Percentiles rank a stretch among this genome's conserved stretches.
These are phyloP conservation scores for Globisporangium irregulare DNA, from an alignment of 352 stramenopile species.

Conservation along the genomic window DNA sequence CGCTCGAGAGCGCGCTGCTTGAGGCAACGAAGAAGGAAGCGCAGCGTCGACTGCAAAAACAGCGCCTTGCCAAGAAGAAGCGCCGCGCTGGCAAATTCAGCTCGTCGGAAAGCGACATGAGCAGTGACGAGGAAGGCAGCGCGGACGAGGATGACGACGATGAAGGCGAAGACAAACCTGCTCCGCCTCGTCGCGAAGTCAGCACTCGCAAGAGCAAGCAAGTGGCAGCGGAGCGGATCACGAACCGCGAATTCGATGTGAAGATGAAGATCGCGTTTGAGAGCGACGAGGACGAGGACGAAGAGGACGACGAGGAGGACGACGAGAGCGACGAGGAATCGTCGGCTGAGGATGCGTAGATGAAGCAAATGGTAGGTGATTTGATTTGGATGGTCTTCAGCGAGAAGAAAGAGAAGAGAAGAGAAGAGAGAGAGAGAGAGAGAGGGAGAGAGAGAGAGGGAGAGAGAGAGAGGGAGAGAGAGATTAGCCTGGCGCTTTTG, in stretches of 20 bases:
- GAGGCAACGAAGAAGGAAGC: constrained; percentile 28
- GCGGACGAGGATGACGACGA: constrained; percentile 15
- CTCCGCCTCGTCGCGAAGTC: constrained; percentile 28
- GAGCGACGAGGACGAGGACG: constrained; percentile 33
- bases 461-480: not conserved
- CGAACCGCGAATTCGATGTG: constrained; percentile 48
- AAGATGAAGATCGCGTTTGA: constrained; percentile 56
- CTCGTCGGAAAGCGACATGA: constrained; percentile 38
- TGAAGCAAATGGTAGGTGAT: not conserved
- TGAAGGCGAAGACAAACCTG: constrained; percentile 12
- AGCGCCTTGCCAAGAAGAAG: constrained; percentile 32
- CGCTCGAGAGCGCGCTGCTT: constrained; percentile 34
- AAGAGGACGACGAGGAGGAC: constrained; percentile 27
- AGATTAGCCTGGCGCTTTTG: not conserved
- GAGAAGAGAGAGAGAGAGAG: not conserved
- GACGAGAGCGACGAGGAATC: constrained; percentile 17
- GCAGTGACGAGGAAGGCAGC: constrained; percentile 18
- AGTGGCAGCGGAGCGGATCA: constrained; percentile 59
- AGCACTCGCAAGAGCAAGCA: constrained; percentile 58
- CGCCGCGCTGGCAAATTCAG: constrained; percentile 20
- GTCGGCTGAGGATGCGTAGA: constrained; percentile 16
- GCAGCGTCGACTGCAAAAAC: constrained; percentile 35
- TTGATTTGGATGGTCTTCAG: constrained; percentile 4
- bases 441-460: too few species aligned
- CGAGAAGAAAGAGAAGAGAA: not conserved